Percentiles rank a stretch among this genome's conserved stretches.
Evolutionary conservation across 108 stramenopile species (phyloP).

Genomic region (Pseudonitzschia delicatissima): DNA sequence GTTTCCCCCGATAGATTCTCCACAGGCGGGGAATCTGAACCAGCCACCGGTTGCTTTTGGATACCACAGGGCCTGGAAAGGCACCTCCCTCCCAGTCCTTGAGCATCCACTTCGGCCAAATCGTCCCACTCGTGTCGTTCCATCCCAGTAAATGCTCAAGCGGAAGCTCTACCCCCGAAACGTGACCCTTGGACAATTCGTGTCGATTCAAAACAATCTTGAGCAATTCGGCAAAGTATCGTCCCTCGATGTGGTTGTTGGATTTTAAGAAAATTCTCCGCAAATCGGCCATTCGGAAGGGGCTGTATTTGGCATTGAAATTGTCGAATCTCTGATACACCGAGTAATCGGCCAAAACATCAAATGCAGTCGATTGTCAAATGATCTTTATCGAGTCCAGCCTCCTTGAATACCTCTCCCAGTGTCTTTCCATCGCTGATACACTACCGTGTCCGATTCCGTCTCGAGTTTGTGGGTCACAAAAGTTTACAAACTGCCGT

Average conservation of each 20-base stretch:
- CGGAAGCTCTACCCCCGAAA: constrained; percentile 91
- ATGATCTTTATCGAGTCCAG: constrained; percentile 94
- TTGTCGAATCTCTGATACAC: constrained; percentile 99
- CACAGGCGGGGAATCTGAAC: constrained; percentile 96
- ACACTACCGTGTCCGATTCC: constrained; percentile 81
- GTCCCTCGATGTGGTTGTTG: constrained; percentile 85
- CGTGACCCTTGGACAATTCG: constrained; percentile 89
- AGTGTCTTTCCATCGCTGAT: constrained; percentile 77
- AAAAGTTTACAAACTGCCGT: constrained; percentile 97
- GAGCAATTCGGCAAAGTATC: constrained; percentile 93
- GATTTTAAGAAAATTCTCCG: constrained; percentile 99
- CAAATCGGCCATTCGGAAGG: constrained; percentile 95
- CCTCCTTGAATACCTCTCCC: constrained; percentile 72
- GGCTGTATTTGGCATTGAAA: constrained; percentile 99
- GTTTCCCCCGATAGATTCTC: constrained; percentile 87
- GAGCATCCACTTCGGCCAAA: constrained; percentile 83
- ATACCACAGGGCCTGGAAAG: constrained; percentile 81
- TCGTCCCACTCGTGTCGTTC: constrained; percentile 90
- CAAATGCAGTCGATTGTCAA: constrained; percentile 98
- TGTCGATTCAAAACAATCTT: constrained; percentile 86
- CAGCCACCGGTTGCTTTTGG: constrained; percentile 96
- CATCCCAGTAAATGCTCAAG: constrained; percentile 97
- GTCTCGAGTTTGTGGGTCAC: constrained; percentile 93
- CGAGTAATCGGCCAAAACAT: constrained; percentile 98
- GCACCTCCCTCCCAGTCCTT: constrained; percentile 64